phyloP scores from a whole-genome alignment of 169 alveolate genomes.

The Pseudocohnilembus persalinus region DNA sequence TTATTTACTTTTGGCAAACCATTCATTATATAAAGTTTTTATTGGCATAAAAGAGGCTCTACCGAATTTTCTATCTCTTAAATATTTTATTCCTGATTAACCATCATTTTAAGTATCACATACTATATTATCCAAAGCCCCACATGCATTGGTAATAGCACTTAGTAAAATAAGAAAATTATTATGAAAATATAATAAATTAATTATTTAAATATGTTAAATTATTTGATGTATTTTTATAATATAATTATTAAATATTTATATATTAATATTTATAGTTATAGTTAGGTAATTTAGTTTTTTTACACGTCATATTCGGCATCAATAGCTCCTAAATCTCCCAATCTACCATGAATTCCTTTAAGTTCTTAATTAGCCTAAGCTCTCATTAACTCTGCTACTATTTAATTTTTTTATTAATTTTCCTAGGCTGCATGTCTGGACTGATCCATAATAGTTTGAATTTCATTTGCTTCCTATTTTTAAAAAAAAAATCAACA shows the following conservation, averaged over 20 bases:
- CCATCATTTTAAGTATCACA: constrained; percentile 92
- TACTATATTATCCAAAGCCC: constrained; percentile 87
- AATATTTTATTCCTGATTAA: constrained; percentile 82
- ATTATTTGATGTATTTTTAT: no score
- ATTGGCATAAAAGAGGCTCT: constrained; percentile 85
- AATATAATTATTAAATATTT: no score
- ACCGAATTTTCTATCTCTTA: constrained; percentile 88
- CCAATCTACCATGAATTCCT: constrained; percentile 92
- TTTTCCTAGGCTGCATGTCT: constrained; percentile 34
- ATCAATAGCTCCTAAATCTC: constrained; percentile 92
- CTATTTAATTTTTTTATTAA: constrained; percentile 37
- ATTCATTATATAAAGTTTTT: constrained; percentile 38
- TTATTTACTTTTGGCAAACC: constrained; percentile 34
- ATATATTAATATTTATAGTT: no score
- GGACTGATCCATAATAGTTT: constrained; percentile 39
- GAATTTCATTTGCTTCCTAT: not conserved
- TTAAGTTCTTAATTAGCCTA: constrained; percentile 67
- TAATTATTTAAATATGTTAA: no score
- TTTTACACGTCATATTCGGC: constrained; percentile 76
- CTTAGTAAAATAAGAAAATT: not conserved
- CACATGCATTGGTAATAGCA: constrained; percentile 89
- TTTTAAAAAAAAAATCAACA: no score
- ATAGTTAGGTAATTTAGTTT: no score
- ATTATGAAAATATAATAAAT: no score
- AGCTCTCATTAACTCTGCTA: constrained; percentile 57